These are phyloP conservation scores for Heliosperma pusillum DNA, from an alignment of 148 eudicot species.

Conservation along the genomic window DNA sequence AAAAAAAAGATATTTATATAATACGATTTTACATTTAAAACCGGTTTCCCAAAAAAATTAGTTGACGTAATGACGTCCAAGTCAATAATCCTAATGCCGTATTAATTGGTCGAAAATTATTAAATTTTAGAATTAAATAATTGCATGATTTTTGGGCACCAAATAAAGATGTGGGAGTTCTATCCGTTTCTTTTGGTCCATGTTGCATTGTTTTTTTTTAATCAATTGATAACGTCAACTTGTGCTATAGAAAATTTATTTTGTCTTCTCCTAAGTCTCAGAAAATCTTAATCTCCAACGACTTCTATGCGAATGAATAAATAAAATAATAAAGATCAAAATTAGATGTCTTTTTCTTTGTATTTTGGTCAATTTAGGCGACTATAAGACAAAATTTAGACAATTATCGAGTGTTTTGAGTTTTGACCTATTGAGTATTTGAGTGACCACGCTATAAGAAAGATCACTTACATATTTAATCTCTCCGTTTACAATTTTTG, in stretches of 20 bases:
- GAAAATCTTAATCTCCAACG: background rate
- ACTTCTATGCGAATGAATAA: background rate
- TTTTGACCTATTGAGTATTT: background rate
- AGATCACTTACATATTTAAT: background rate
- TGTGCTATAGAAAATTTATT: background rate
- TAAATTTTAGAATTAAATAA: background rate
- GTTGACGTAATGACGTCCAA: background rate
- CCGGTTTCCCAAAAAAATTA: no score
- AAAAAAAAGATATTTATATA: no score
- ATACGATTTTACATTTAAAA: no score
- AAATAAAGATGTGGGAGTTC: background rate
- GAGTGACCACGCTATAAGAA: conserved; percentile 1
- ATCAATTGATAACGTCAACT: conserved; percentile 17
- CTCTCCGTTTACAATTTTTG: background rate
- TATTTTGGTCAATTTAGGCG: conserved; percentile 20
- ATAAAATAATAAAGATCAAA: background rate
- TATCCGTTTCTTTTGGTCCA: conserved; percentile 7
- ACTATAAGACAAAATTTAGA: background rate
- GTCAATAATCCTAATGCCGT: background rate
- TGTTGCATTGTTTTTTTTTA: background rate
- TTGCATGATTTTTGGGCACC: background rate
- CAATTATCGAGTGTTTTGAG: background rate
- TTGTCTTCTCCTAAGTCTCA: background rate
- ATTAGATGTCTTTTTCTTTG: background rate
- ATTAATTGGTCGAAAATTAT: background rate